Conservation (phyloP, 2,329 filamentous ascomycete species). For the Monosporascus sp. region DNA sequence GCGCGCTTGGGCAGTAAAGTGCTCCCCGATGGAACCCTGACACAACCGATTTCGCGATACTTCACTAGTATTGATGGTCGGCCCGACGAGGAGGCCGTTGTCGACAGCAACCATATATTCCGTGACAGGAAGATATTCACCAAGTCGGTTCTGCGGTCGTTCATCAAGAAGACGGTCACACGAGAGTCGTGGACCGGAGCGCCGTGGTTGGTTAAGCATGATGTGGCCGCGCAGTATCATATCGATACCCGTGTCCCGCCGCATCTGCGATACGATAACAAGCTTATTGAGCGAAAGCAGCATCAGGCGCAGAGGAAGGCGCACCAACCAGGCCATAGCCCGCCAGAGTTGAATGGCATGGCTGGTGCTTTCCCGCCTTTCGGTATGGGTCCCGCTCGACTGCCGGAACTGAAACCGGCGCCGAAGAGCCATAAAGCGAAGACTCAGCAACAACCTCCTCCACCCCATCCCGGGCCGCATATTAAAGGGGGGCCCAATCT, state of each 20-base stretch:
- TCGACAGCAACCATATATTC: slow-evolving; percentile 75
- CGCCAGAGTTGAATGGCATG: slow-evolving; percentile 36
- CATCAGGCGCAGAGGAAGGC: slow-evolving; percentile 61
- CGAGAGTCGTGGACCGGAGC: slow-evolving; percentile 93
- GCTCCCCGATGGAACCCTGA: slow-evolving; percentile 62
- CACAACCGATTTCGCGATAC: slow-evolving; percentile 71
- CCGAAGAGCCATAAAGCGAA: slow-evolving; percentile 65
- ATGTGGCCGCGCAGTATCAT: slow-evolving; percentile 76
- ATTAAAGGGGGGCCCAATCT: slow-evolving; percentile 33
- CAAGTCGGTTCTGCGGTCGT: slow-evolving; percentile 87
- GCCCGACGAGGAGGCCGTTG: slow-evolving; percentile 65
- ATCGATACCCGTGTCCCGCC: slow-evolving; percentile 83
- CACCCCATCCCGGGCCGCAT: slow-evolving; percentile 32
- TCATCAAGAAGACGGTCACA: slow-evolving; percentile 91
- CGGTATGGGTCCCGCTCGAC: slow-evolving; percentile 42
- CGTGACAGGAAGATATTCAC: slow-evolving; percentile 90
- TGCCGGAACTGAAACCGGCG: slow-evolving; percentile 70
- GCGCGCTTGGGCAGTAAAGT: slow-evolving; percentile 63
- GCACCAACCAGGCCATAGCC: slow-evolving; percentile 27
- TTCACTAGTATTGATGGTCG: slow-evolving; percentile 69
- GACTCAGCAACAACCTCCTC: slow-evolving; percentile 34
- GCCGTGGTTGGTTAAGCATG: slow-evolving; percentile 88
- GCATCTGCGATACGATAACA: slow-evolving; percentile 75
- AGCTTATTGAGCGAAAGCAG: slow-evolving; percentile 71
- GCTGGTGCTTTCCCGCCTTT: slow-evolving; percentile 27